Base-by-base conservation (phyloP, 2,329 filamentous ascomycete genomes). In the Trichoderma sp. region DNA sequence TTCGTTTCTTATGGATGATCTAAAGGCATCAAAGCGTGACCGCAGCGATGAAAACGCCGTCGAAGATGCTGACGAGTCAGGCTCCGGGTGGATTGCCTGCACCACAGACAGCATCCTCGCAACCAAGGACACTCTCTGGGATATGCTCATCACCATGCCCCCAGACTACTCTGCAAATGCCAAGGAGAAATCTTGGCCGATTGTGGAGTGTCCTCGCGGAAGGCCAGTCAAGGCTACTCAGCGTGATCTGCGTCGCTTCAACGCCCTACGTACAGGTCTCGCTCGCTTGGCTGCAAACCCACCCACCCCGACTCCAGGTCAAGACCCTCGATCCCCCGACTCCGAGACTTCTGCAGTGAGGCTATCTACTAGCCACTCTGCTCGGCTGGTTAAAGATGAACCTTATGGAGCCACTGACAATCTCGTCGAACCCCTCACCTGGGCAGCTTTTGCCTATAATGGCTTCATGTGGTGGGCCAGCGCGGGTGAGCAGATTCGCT, bases 61-160 rank as follows among this genome's bases (percentile, higher is more conserved):
- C 18, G 79, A 80, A 43, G 85, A 83, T 28, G 84, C 87, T 52
- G 84, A 83, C 24, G 84, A 87, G 54, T 77, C 80, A 28, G 84
- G 84, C 37, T 81, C 85, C 16, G 92, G 94, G 49, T 99, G 94
- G 94, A 90, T 97, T 69, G 96, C 95, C 14, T 97, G 94, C 79
- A 97, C 95, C 3, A 98, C 95, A 1, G 96, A 99, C 80, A 95
- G 92, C 76, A 96, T 99, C 69, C 85, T 99, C 16, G 89, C 89
- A 58, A 91, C 93, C 79, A 98, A 98, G 81, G 87, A 90, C 61
- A 87, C 91, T 2, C 86, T 99, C 2, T 98, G 94, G 84, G 96
- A 99, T 77, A 85, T 97, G 74, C 86, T 97, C 49, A 90, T 98
- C 70, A 93, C 92, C 66, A 86, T 98, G 76, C 93, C 94, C 0